Evolutionary conservation across 2,329 filamentous ascomycete species (phyloP), one percentile per base, ranked within the genome.

Genomic region (Scopulariopsis brevicaulis): DNA sequence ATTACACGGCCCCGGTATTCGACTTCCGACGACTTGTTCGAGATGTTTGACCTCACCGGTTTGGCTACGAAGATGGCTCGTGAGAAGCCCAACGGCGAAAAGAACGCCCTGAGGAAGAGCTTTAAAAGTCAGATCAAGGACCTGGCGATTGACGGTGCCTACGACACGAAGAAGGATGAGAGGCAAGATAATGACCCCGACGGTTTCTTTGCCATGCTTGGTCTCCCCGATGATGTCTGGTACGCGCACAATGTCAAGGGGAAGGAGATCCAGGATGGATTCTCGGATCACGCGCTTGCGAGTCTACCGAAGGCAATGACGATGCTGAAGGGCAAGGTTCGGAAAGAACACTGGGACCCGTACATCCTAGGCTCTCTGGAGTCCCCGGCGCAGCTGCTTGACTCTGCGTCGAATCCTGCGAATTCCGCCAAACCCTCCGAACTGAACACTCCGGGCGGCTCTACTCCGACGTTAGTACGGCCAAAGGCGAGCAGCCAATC

Each of bases 101-200:
- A 85, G 74, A 86, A 86, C 65, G 81, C 80, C 62, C 73, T 86
- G 54, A 78, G 83, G 28, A 86, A 86, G 67, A 85, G 83, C 18
- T 86, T 86, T 73, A 86, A 86, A 69, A 82, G 82, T 56, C 81
- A 86, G 63, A 83, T 86, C 67, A 86, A 86, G 73, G 78, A 77
- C 53, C 71, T 86, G 35, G 81, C 81, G 40, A 74, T 86, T 28
- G 78, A 77, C 57, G 83, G 83, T 11, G 79, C 82, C 60, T 86
- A 84, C 63, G 83, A 86, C 63, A 67, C 69, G 57, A 83, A 82
- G 70, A 79, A 81, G 64, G 79, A 83, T 50, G 70, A 74, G 22
- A 79, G 80, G 63, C 79, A 82, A 51, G 70, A 74, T 14, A 72
- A 76, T 43, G 74, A 74, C 8, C 73, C 74, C 0, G 76, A 78